These are phyloP conservation scores for Rostrohypoxylon terebratum DNA, from an alignment of 495 filamentous ascomycete species.

Conservation along the genomic window DNA sequence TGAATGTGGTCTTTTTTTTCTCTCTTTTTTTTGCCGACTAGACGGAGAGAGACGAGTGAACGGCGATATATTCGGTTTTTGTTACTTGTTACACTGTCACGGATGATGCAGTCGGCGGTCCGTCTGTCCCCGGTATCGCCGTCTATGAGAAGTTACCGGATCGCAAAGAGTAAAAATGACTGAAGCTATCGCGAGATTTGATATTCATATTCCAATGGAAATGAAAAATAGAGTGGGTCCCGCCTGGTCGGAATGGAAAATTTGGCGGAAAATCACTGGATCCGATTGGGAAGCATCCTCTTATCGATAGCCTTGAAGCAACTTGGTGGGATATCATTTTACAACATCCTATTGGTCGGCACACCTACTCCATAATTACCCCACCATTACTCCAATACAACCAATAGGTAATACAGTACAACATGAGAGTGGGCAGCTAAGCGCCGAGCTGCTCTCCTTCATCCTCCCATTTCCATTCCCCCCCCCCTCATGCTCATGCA, in stretches of 20 bases:
- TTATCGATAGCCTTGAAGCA: slow-evolving; percentile 29
- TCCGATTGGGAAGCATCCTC: neutral
- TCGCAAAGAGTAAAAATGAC: neutral
- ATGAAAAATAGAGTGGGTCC: slow-evolving; percentile 28
- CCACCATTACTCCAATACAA: slow-evolving; percentile 39
- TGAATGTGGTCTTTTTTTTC: neutral
- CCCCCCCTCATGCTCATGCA: slow-evolving; percentile 1
- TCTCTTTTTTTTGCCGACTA: slow-evolving; percentile 1
- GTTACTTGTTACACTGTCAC: neutral
- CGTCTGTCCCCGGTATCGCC: neutral
- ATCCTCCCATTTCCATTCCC: neutral
- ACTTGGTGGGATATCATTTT: neutral
- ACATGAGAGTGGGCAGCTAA: slow-evolving; percentile 45
- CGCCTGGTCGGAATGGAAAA: slow-evolving; percentile 15
- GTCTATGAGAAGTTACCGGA: neutral
- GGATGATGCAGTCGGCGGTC: neutral
- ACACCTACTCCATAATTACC: slow-evolving; percentile 41
- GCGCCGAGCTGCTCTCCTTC: slow-evolving; percentile 37
- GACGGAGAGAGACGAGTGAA: neutral
- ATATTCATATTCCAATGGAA: neutral
- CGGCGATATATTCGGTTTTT: neutral
- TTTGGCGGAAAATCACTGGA: slow-evolving; percentile 24
- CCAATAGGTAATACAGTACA: no score
- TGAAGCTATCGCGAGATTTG: slow-evolving; percentile 41
- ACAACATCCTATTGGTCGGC: slow-evolving; percentile 17